These are phyloP conservation scores for Raphanus raphanistrum DNA, from an alignment of 345 rosid genomes.

Conservation along the genomic window DNA sequence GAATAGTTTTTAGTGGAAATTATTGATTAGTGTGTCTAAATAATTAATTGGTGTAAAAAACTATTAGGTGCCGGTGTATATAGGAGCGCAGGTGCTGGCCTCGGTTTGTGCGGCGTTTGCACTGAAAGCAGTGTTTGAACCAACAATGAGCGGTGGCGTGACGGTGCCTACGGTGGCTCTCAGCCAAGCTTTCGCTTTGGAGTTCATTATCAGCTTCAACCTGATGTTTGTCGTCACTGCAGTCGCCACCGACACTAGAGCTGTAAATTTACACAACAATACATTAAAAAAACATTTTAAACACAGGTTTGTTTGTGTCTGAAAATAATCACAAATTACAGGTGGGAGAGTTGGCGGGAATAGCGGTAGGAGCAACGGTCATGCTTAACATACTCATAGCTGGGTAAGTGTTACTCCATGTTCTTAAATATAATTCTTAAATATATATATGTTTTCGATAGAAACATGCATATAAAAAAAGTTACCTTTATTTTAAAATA, in stretches of 20 bases:
- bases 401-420: constrained; percentile 46
- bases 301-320: constrained; percentile 1
- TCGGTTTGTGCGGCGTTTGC: constrained; percentile 77
- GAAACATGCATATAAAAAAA: neutral
- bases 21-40: neutral
- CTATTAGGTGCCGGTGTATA: constrained; percentile 64
- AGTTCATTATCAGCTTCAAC: constrained; percentile 75
- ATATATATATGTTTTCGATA: too few species aligned
- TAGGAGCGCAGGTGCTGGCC: constrained; percentile 70
- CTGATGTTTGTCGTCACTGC: constrained; percentile 96
- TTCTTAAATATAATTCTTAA: neutral
- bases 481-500: too few species aligned
- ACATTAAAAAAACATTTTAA: neutral
- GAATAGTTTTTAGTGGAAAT: neutral
- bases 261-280: constrained; percentile 46
- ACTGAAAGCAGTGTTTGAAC: constrained; percentile 62
- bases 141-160: constrained; percentile 73
- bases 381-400: constrained; percentile 89
- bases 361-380: constrained; percentile 92
- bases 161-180: constrained; percentile 66
- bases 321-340: constrained; percentile 35
- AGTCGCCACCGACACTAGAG: constrained; percentile 92
- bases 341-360: constrained; percentile 92
- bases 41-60: neutral
- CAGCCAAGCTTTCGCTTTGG: constrained; percentile 74